Percentiles rank a stretch among this genome's conserved stretches.
Evolutionary conservation across 2,329 filamentous ascomycete species (phyloP).

Genomic region (Aaosphaeria arxii): DNA sequence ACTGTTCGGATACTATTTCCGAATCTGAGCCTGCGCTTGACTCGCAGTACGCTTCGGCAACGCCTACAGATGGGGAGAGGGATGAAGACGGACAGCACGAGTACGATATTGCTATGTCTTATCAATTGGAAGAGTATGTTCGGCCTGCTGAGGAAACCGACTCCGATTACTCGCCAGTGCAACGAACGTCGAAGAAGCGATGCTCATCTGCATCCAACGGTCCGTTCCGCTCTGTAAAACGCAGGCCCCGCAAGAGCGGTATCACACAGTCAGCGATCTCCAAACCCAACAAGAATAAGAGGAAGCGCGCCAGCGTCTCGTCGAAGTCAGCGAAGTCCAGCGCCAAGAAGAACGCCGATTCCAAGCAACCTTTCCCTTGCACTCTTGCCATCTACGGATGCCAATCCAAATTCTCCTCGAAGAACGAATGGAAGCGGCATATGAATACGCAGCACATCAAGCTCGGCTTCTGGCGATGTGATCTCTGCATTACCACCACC

Average conservation of each 20-base stretch:
- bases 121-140: constrained; percentile 24
- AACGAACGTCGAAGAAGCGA: constrained; percentile 15
- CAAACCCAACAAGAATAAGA: too few relatives aligned
- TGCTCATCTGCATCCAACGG: too few relatives aligned
- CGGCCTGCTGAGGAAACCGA: constrained; percentile 34
- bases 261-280: too few relatives aligned
- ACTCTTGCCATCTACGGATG: constrained; percentile 79
- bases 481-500: constrained; percentile 52
- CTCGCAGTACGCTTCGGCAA: neutral
- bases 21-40: constrained; percentile 19
- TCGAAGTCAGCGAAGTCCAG: too few relatives aligned
- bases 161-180: constrained; percentile 34
- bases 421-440: constrained; percentile 97
- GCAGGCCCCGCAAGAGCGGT: too few relatives aligned
- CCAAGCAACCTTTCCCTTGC: constrained; percentile 64
- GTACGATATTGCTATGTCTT: constrained; percentile 5
- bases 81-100: constrained; percentile 3
- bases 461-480: constrained; percentile 72
- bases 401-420: constrained; percentile 66
- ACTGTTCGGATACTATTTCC: constrained; percentile 19
- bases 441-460: constrained; percentile 76
- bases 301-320: too few relatives aligned
- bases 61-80: neutral
- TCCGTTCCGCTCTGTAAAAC: too few relatives aligned
- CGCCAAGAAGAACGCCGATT: neutral